Conservation (phyloP, 441 rosid species). For the Pelargonium citronellum region DNA sequence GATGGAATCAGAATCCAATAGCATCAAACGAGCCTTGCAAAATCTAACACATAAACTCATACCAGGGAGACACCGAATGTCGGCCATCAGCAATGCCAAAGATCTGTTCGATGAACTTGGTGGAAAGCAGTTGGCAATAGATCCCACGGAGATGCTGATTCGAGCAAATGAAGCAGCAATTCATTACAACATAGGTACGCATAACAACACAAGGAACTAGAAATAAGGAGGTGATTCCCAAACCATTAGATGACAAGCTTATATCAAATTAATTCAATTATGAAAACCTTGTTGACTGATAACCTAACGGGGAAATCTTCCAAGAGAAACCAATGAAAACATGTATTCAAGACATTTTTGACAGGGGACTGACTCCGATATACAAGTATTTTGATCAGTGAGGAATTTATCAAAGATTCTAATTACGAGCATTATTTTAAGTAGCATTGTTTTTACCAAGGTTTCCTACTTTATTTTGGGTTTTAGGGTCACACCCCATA, state of each 20-base stretch:
- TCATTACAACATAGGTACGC: not conserved
- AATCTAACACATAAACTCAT: conserved; percentile 26
- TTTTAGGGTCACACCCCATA: not conserved
- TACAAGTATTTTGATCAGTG: not conserved
- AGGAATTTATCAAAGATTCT: not conserved
- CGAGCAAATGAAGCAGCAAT: conserved; percentile 25
- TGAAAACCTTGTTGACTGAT: not conserved
- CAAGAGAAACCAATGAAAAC: not conserved
- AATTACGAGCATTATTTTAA: not conserved
- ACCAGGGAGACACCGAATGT: conserved; percentile 96
- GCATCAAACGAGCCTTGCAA: conserved; percentile 22
- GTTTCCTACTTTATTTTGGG: not conserved
- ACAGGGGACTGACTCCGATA: not conserved
- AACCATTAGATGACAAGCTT: not conserved
- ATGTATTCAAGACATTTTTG: not conserved
- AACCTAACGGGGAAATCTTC: not conserved
- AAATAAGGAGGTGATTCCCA: not conserved
- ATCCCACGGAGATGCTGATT: conserved; percentile 73
- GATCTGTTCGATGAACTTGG: conserved; percentile 48
- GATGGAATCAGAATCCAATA: conserved; percentile 21
- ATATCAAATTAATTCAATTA: not conserved
- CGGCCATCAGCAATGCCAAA: conserved; percentile 66
- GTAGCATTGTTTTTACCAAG: not conserved
- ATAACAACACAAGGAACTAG: not conserved
- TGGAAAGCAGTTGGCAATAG: conserved; percentile 72